Evolutionary conservation across 2,329 filamentous ascomycete genomes (phyloP).

Genomic region (Phialophora macrospora): DNA sequence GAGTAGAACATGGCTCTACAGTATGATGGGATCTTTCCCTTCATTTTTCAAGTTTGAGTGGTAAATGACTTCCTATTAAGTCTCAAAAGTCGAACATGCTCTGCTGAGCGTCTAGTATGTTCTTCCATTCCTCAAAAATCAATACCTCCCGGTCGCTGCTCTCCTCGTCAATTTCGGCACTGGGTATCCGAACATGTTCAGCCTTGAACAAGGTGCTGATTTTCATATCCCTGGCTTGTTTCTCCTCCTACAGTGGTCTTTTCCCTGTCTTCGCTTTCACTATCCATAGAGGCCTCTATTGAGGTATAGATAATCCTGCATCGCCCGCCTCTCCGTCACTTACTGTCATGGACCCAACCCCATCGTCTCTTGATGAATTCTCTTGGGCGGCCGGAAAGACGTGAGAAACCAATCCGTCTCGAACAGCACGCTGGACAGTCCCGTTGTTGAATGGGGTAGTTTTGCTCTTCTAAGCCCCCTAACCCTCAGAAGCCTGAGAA

Average conservation of each 20-base stretch:
- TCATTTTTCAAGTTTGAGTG: background rate
- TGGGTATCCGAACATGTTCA: background rate
- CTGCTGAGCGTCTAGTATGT: background rate
- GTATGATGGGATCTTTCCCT: background rate
- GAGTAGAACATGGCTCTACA: background rate
- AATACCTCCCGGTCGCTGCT: background rate
- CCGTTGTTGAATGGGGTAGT: slow-evolving; percentile 29
- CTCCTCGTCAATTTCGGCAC: background rate
- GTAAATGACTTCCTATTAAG: background rate
- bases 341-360: background rate
- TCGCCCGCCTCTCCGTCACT: background rate
- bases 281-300: background rate
- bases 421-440: slow-evolving; percentile 25
- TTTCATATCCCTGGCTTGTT: background rate
- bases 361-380: background rate
- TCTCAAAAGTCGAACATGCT: background rate
- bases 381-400: background rate
- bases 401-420: slow-evolving; percentile 7
- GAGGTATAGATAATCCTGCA: background rate
- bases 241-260: background rate
- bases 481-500: too few species aligned
- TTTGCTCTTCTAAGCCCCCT: slow-evolving; percentile 13
- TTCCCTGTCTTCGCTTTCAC: background rate
- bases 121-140: background rate
- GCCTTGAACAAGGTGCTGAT: background rate